A percentile compares a stretch with the other conserved stretches of the same genome.
Conservation (phyloP, 2,329 filamentous ascomycete species). For the Alternaria novae-zelandiae region DNA sequence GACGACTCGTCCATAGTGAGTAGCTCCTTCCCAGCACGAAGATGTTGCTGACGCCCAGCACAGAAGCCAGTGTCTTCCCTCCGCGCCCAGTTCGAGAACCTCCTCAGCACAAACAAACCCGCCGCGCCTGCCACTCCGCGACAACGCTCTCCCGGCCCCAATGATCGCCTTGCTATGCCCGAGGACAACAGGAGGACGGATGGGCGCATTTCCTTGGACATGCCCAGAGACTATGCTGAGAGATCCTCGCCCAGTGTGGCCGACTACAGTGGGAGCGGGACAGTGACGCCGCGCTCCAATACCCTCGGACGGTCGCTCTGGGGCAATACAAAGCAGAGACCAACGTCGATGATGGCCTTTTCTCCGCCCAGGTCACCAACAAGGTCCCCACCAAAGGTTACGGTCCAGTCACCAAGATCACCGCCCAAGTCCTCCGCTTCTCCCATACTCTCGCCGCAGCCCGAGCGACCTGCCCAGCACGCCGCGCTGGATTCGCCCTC, state of each 20-base stretch:
- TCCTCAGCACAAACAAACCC: conserved; percentile 57
- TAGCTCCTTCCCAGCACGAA: conserved; percentile 5
- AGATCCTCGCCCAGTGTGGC: conserved; percentile 33
- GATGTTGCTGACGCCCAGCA: conserved; percentile 17
- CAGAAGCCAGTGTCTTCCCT: conserved; percentile 84
- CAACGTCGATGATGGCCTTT: conserved; percentile 58
- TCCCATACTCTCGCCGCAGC: conserved; percentile 43
- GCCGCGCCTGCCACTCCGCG: conserved; percentile 31
- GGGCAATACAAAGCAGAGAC: conserved; percentile 48
- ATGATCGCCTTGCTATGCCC: conserved; percentile 35
- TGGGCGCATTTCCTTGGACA: conserved; percentile 51
- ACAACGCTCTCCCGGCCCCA: conserved; percentile 41
- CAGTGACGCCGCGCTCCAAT: conserved; percentile 46
- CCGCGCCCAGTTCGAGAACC: conserved; percentile 80
- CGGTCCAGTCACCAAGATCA: conserved; percentile 72
- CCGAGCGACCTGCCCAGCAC: conserved; percentile 34
- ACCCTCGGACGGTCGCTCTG: conserved; percentile 38
- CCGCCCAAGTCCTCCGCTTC: conserved; percentile 59
- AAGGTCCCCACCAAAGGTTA: conserved; percentile 68
- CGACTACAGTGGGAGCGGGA: conserved; percentile 47
- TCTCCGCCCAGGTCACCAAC: conserved; percentile 55
- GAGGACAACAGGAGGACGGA: conserved; percentile 40
- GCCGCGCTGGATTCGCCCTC: conserved; percentile 33
- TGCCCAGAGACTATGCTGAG: conserved; percentile 42
- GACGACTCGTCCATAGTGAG: conserved; percentile 79